Evolutionary conservation across 139 green algal species (phyloP).

Genomic region (Volvox africanus): DNA sequence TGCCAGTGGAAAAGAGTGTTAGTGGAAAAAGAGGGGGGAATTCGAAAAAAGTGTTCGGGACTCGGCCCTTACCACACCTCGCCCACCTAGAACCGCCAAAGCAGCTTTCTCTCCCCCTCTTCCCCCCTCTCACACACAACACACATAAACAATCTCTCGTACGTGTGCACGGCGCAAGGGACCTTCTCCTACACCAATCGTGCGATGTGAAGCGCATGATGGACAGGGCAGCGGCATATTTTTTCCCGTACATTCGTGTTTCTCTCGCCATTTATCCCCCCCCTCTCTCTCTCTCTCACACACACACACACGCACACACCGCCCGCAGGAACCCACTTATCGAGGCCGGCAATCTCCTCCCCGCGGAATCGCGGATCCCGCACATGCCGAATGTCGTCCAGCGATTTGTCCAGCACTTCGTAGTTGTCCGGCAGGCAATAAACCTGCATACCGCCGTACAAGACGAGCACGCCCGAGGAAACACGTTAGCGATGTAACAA

Average conservation of each 20-base stretch:
- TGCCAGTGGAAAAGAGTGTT: not conserved
- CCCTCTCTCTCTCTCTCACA: not conserved
- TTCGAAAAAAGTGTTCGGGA: not conserved
- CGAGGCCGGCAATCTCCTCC: constrained; percentile 61
- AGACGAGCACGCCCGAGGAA: too few relatives aligned
- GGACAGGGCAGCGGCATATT: too few relatives aligned
- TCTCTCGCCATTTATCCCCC: not conserved
- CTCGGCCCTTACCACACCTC: too few relatives aligned
- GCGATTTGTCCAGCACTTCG: constrained; percentile 91
- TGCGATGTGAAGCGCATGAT: too few relatives aligned
- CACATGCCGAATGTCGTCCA: constrained; percentile 94
- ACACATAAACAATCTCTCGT: not conserved
- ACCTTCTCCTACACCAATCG: too few relatives aligned
- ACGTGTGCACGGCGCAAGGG: too few relatives aligned
- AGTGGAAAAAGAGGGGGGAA: not conserved
- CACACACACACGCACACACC: too few relatives aligned
- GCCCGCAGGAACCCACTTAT: constrained; percentile 35
- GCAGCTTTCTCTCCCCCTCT: not conserved
- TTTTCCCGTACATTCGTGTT: not conserved
- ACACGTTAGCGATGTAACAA: too few relatives aligned
- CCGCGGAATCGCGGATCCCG: constrained; percentile 86
- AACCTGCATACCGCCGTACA: constrained; percentile 53
- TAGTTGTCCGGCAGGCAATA: constrained; percentile 98
- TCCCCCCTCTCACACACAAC: not conserved
- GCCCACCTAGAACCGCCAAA: not conserved